Conservation (phyloP, 768 basidiomycete species). For the Lactarius sp. region DNA sequence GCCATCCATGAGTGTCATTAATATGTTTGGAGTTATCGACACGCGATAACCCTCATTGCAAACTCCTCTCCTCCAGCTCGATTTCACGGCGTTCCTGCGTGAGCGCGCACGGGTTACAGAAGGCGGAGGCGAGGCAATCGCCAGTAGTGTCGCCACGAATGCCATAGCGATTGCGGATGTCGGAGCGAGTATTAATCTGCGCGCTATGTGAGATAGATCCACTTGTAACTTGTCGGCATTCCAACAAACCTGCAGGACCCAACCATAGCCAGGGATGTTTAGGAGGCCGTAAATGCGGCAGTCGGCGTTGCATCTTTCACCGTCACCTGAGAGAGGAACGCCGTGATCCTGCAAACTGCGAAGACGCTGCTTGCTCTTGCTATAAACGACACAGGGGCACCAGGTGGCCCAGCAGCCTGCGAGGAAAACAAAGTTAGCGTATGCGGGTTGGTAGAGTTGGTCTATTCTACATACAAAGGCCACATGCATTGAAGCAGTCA, state of each 20-base stretch:
- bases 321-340: conserved; percentile 29
- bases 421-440: not conserved
- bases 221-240: not conserved
- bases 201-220: not conserved
- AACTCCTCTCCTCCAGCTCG: conserved; percentile 4
- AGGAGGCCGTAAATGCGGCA: not conserved
- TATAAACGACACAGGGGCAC: conserved; percentile 41
- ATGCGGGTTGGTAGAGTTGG: too few species aligned
- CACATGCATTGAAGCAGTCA: conserved; percentile 25
- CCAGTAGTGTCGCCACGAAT: not conserved
- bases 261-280: not conserved
- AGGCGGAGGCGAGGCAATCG: not conserved
- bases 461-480: conserved; percentile 27
- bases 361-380: conserved; percentile 38
- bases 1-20: not conserved
- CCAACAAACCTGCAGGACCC: not conserved
- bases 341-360: conserved; percentile 37
- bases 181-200: not conserved
- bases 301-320: not conserved
- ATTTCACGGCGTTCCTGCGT: conserved; percentile 6
- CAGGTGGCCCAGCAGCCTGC: conserved; percentile 36
- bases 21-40: not conserved
- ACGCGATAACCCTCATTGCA: not conserved
- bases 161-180: not conserved
- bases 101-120: not conserved